Conservation (phyloP, 192 early-diverging fungal species). For the Coemansia aciculifera region DNA sequence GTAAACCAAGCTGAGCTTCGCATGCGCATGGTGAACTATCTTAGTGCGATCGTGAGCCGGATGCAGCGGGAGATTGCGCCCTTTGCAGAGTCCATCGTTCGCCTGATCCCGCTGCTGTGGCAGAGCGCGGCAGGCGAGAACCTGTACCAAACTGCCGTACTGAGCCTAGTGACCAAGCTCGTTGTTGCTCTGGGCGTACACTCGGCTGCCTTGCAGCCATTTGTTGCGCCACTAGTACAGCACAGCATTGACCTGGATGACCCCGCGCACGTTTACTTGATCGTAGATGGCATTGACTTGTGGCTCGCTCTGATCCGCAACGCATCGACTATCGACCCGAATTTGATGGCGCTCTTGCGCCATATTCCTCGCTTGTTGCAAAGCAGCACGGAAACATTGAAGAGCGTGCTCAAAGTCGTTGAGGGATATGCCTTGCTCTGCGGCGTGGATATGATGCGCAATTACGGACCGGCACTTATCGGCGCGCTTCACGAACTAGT, state of each 20-base stretch:
- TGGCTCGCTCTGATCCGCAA: constrained; percentile 84
- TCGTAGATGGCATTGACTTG: constrained; percentile 90
- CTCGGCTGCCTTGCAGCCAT: constrained; percentile 68
- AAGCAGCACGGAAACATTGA: constrained; percentile 73
- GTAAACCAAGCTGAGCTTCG: constrained; percentile 74
- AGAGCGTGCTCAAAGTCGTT: constrained; percentile 75
- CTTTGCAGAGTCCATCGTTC: constrained; percentile 69
- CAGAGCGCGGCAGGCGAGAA: constrained; percentile 70
- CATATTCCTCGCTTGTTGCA: constrained; percentile 65
- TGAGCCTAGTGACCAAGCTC: constrained; percentile 77
- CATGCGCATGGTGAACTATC: constrained; percentile 71
- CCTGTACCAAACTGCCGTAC: constrained; percentile 77
- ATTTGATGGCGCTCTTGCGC: constrained; percentile 64
- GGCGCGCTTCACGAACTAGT: constrained; percentile 34
- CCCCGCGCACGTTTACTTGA: constrained; percentile 72
- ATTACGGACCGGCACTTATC: constrained; percentile 20
- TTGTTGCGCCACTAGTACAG: constrained; percentile 75
- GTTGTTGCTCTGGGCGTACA: constrained; percentile 69
- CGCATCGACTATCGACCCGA: constrained; percentile 53
- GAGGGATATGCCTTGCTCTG: constrained; percentile 80
- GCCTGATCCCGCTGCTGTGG: constrained; percentile 82
- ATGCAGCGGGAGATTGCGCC: constrained; percentile 77
- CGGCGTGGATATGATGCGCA: constrained; percentile 15
- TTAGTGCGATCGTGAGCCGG: constrained; percentile 75
- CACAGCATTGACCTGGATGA: constrained; percentile 69